phyloP scores from a whole-genome alignment of 768 basidiomycete species.

The Pholiota conissans region DNA sequence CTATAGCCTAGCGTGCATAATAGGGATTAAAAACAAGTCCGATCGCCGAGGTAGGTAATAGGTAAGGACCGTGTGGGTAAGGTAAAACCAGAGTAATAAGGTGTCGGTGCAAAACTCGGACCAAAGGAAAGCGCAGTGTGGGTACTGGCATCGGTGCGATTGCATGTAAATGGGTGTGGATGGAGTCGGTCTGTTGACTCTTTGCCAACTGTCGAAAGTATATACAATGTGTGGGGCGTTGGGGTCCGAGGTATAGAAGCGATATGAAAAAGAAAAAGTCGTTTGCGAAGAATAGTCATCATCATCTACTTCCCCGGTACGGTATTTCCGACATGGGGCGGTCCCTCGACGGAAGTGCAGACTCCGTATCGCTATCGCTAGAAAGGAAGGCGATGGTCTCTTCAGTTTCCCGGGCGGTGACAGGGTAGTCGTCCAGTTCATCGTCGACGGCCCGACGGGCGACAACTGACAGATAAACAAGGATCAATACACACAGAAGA shows the following conservation, averaged over 20 bases:
- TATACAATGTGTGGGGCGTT: background rate
- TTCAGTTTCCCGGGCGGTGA: constrained; percentile 19
- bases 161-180: constrained; percentile 5
- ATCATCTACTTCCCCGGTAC: constrained; percentile 33
- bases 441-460: constrained; percentile 65
- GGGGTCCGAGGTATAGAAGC: background rate
- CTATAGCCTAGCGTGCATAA: constrained; percentile 7
- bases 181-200: background rate
- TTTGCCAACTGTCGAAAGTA: background rate
- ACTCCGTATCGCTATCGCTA: constrained; percentile 35
- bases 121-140: constrained; percentile 4
- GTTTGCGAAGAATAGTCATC: background rate
- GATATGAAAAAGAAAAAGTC: constrained; percentile 1
- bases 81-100: constrained; percentile 16
- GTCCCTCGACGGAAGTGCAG: constrained; percentile 20
- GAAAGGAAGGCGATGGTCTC: constrained; percentile 22
- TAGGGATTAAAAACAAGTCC: constrained; percentile 18
- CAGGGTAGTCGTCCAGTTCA: constrained; percentile 43
- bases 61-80: constrained; percentile 21
- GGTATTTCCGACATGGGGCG: constrained; percentile 51
- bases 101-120: constrained; percentile 1
- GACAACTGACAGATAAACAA: constrained; percentile 78
- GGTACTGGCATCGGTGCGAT: too few species aligned
- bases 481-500: constrained; percentile 67
- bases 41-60: constrained; percentile 16